Percentiles rank a stretch among this genome's conserved stretches.
Conservation (phyloP, 805 yeast genomes). For the Geotrichum ghanense region DNA sequence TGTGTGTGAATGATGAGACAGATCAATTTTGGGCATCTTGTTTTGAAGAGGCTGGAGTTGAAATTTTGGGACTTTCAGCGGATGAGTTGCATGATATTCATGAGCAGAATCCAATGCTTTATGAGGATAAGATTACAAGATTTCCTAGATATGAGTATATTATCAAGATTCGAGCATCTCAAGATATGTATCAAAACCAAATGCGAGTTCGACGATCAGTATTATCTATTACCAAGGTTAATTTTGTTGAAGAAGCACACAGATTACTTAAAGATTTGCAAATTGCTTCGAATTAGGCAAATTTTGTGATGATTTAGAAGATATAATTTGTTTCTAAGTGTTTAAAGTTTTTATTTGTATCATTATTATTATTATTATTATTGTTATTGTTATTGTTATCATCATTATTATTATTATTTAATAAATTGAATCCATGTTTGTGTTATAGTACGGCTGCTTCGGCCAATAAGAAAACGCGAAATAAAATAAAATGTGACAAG, state of each 20-base stretch:
- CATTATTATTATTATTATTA: too few species aligned
- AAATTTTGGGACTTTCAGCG: constrained; percentile 57
- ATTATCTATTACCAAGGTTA: constrained; percentile 30
- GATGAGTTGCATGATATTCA: constrained; percentile 34
- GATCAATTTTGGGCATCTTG: constrained; percentile 80
- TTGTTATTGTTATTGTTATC: too few species aligned
- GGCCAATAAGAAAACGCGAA: too few species aligned
- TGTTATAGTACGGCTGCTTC: too few species aligned
- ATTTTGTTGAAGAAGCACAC: constrained; percentile 20
- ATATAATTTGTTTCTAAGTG: too few species aligned
- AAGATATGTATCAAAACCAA: constrained; percentile 73
- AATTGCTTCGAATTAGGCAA: constrained; percentile 3
- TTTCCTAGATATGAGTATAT: constrained; percentile 57
- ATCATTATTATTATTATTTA: too few species aligned
- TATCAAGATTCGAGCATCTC: constrained; percentile 71
- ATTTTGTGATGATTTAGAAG: too few species aligned
- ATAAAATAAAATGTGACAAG: too few species aligned
- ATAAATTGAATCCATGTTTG: too few species aligned
- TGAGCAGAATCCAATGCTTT: constrained; percentile 30
- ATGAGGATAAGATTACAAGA: constrained; percentile 34
- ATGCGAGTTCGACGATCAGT: constrained; percentile 67
- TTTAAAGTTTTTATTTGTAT: too few species aligned
- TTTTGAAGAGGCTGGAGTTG: constrained; percentile 75
- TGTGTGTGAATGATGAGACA: constrained; percentile 66
- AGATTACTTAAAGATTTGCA: constrained; percentile 14